A percentile compares a stretch with the other conserved stretches of the same genome.
Evolutionary conservation across 2,329 filamentous ascomycete species (phyloP).

Genomic region (Phoma sp.): DNA sequence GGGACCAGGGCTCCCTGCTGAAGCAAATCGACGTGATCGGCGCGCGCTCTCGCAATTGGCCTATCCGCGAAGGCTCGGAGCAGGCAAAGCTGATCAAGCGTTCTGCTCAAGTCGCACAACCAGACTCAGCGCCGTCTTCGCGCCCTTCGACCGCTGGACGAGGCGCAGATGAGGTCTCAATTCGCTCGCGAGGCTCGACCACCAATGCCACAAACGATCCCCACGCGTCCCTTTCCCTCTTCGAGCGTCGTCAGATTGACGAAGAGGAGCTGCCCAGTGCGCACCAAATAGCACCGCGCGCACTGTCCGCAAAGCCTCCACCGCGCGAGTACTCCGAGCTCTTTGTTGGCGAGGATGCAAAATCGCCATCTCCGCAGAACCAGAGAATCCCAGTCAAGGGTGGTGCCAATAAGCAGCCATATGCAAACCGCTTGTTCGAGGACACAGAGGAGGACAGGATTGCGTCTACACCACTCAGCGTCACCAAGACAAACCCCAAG

Average conservation of each 20-base stretch:
- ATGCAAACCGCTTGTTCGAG: slow-evolving; percentile 64
- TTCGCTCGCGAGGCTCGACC: slow-evolving; percentile 50
- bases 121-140: slow-evolving; percentile 39
- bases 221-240: slow-evolving; percentile 76
- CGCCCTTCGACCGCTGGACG: slow-evolving; percentile 45
- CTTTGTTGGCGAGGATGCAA: slow-evolving; percentile 60
- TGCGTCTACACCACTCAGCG: slow-evolving; percentile 42
- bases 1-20: slow-evolving; percentile 93
- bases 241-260: slow-evolving; percentile 71
- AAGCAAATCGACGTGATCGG: slow-evolving; percentile 96
- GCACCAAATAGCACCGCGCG: slow-evolving; percentile 65
- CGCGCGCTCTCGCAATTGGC: slow-evolving; percentile 89
- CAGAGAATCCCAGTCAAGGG: slow-evolving; percentile 54
- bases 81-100: slow-evolving; percentile 78
- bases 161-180: slow-evolving; percentile 41
- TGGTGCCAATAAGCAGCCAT: slow-evolving; percentile 60
- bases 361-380: slow-evolving; percentile 47
- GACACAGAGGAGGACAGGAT: slow-evolving; percentile 58
- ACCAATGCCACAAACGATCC: slow-evolving; percentile 54
- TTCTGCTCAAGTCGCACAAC: slow-evolving; percentile 51
- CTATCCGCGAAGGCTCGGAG: slow-evolving; percentile 85
- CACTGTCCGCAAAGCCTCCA: slow-evolving; percentile 72
- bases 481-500: slow-evolving; percentile 72
- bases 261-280: slow-evolving; percentile 59
- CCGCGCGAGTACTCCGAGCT: slow-evolving; percentile 75